Evolutionary conservation across 192 early-diverging fungal genomes (phyloP), one percentile per base, ranked within the genome.

Genomic region (Backusella tarrabulga): DNA sequence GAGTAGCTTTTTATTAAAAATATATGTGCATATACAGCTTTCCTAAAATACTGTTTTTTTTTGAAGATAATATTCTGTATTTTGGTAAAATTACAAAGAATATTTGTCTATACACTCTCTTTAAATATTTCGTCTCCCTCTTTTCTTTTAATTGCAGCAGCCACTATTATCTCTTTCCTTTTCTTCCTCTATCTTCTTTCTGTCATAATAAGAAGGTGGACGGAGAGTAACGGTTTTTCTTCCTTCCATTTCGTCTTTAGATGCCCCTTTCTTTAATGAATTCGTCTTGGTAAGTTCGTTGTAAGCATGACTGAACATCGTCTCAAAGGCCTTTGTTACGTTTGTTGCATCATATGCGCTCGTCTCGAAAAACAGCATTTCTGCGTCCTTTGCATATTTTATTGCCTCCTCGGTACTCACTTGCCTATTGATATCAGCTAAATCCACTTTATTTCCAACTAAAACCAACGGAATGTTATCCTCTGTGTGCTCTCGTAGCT

Each of bases 361-460:
- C 15, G 95, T 92, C 83, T 98, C 95, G 69, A 92, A 83, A 79
- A 95, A 98, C 69, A 96, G 77, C 73, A 97, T 86, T 0, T 89
- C 91, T 50, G 87, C 82, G 68, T 94, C 90, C 34, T 88, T 84
- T 2, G 95, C 95, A 71, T 94, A 96, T n/a, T 87, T 85, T 40
- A 85, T 84, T 1, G 91, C 97, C 40, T 95, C 95, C 44, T 94
- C 94, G 1, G 89, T 86, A 15, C 87, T 82, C 11, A 97, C 89
- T 56, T 88, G 88, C 42, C 95, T 88, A 34, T 77, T 75, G 29
- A 85, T 84, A 35, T 87, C 87, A 12, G 78, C 88, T 35, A 98
- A 80, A 85, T 98, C 97, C 21, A 95, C 83, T 84, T 98, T 97
- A 88, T 97, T 98, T 41, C 97, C 97, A 38, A 96, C 92, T 21